A percentile compares a stretch with the other conserved stretches of the same genome.
These are phyloP conservation scores for Melampsora americana DNA, from an alignment of 1,284 basidiomycete species.

Conservation along the genomic window DNA sequence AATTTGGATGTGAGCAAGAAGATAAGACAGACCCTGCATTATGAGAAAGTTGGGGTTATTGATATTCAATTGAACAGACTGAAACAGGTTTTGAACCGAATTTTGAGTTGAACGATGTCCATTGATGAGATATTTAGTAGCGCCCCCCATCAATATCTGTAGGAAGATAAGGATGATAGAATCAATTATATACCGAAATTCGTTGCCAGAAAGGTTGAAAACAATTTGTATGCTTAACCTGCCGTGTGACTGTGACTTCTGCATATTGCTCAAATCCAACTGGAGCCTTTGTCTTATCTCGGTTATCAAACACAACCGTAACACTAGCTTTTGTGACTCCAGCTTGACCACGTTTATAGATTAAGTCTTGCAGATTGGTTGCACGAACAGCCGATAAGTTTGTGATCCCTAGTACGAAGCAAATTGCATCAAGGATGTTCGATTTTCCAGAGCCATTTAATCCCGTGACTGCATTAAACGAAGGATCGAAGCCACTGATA, in stretches of 20 bases:
- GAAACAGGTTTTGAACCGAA: slow-evolving; percentile 85
- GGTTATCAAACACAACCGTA: slow-evolving; percentile 98
- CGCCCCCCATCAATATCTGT: slow-evolving; percentile 85
- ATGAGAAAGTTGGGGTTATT: slow-evolving; percentile 99
- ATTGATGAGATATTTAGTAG: slow-evolving; percentile 95
- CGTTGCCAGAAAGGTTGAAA: not conserved
- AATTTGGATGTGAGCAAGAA: slow-evolving; percentile 66
- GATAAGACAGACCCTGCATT: slow-evolving; percentile 77
- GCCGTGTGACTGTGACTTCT: slow-evolving; percentile 94
- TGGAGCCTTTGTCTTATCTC: slow-evolving; percentile 81
- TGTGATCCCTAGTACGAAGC: slow-evolving; percentile 93
- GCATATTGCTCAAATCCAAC: slow-evolving; percentile 75
- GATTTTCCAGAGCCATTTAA: slow-evolving; percentile 70
- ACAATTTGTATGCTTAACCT: slow-evolving; percentile 61
- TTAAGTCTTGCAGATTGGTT: slow-evolving; percentile 92
- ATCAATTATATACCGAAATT: not conserved
- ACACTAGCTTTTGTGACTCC: slow-evolving; percentile 96
- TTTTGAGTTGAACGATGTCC: slow-evolving; percentile 91
- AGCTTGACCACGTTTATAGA: slow-evolving; percentile 96
- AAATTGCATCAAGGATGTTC: slow-evolving; percentile 96
- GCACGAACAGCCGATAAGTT: slow-evolving; percentile 91
- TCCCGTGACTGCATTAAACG: slow-evolving; percentile 58
- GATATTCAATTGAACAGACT: slow-evolving; percentile 97
- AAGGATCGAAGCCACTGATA: slow-evolving; percentile 56
- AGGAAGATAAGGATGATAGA: not conserved